These are phyloP conservation scores for Diaporthe sp. DNA, from an alignment of 2,329 filamentous ascomycete species.

Conservation along the genomic window DNA sequence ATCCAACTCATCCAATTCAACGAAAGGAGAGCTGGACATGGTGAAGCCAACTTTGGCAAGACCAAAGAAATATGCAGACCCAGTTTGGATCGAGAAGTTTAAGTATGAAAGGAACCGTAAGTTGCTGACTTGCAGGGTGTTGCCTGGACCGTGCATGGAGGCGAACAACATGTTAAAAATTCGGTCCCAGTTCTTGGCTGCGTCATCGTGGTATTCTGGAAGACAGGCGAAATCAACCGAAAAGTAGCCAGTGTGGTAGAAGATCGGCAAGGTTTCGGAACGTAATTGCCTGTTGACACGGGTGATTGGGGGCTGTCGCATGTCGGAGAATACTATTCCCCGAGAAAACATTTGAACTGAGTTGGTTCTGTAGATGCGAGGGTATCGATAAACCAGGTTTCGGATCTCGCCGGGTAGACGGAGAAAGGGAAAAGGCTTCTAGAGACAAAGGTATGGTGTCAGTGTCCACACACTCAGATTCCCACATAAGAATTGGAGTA, in stretches of 20 bases:
- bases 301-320: background rate
- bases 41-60: no score
- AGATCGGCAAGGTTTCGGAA: background rate
- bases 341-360: background rate
- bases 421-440: background rate
- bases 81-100: no score
- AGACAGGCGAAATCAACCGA: no score
- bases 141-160: no score
- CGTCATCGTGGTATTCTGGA: no score
- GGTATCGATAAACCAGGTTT: background rate
- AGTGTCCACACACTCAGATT: background rate
- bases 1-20: no score
- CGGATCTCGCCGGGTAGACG: background rate
- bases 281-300: slow-evolving; percentile 16
- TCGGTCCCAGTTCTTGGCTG: no score
- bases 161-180: no score
- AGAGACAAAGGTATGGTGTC: background rate
- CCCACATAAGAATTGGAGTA: background rate
- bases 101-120: no score
- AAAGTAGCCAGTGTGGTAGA: background rate
- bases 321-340: background rate
- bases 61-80: no score
- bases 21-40: no score
- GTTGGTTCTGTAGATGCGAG: background rate
- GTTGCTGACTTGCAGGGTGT: no score